Conservation (phyloP, 805 yeast species). For the Pichia ethanolica region DNA sequence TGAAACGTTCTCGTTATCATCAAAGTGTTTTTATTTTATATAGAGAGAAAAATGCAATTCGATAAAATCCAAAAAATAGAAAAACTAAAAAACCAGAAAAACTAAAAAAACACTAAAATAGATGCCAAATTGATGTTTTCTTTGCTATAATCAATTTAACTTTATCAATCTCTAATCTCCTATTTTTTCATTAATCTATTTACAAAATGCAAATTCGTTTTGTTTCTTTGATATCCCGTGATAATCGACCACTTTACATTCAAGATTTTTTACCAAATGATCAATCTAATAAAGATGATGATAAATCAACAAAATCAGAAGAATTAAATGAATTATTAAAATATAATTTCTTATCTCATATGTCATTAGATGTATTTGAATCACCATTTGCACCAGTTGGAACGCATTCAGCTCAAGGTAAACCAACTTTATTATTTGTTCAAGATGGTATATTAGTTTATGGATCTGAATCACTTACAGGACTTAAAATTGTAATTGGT, state of each 20-base stretch:
- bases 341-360: constrained; percentile 66
- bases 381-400: constrained; percentile 38
- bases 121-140: no score
- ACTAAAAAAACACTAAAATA: no score
- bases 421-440: constrained; percentile 40
- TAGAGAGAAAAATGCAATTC: no score
- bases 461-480: constrained; percentile 63
- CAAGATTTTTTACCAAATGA: constrained; percentile 44
- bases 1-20: no score
- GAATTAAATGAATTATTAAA: constrained; percentile 40
- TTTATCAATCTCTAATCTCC: no score
- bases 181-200: no score
- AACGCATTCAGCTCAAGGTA: constrained; percentile 20
- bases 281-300: not conserved
- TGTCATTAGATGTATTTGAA: constrained; percentile 64
- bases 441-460: constrained; percentile 63
- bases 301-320: not conserved
- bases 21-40: no score
- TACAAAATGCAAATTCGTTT: constrained; percentile 43
- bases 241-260: constrained; percentile 52
- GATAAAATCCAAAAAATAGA: no score
- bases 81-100: no score
- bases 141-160: no score
- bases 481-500: constrained; percentile 60
- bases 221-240: constrained; percentile 50